Percentiles rank a stretch among this genome's conserved stretches.
phyloP scores from a whole-genome alignment of 345 rosid species.

The Salix suchowensis region DNA sequence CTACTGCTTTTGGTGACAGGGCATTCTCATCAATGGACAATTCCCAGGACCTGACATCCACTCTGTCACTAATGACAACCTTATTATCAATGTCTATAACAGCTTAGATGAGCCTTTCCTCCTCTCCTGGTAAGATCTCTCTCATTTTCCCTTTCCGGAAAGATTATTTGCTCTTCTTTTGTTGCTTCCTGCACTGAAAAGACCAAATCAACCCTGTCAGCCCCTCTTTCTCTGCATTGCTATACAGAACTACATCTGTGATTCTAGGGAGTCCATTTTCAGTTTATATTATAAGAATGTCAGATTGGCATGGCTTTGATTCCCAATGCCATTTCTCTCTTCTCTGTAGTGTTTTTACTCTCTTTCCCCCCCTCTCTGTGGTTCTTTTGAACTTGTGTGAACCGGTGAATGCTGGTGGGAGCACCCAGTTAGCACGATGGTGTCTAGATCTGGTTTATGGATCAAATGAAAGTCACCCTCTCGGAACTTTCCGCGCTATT shows the following conservation, averaged over 20 bases:
- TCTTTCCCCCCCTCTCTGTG: no score
- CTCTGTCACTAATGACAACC: slow-evolving; percentile 30
- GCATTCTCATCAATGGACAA: slow-evolving; percentile 29
- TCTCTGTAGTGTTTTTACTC: no score
- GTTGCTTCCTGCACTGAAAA: slow-evolving; percentile 4
- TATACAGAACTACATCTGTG: background rate
- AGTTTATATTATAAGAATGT: background rate
- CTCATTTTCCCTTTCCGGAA: background rate
- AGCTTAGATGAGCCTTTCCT: slow-evolving; percentile 32
- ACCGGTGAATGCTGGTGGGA: background rate
- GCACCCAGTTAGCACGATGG: background rate
- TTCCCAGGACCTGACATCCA: slow-evolving; percentile 34
- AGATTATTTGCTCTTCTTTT: background rate
- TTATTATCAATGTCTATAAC: slow-evolving; percentile 29
- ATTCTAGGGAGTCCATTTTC: background rate
- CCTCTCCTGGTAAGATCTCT: slow-evolving; percentile 21
- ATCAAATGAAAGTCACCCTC: background rate
- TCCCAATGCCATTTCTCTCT: background rate
- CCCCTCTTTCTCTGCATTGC: no score
- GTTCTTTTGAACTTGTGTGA: background rate
- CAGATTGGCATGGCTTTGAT: background rate
- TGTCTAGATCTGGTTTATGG: background rate
- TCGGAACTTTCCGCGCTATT: slow-evolving; percentile 2
- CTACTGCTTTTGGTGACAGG: slow-evolving; percentile 6
- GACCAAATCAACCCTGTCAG: background rate